Evolutionary conservation across 2,329 filamentous ascomycete species (phyloP).

Genomic region (Pseudogymnoascus sp.): DNA sequence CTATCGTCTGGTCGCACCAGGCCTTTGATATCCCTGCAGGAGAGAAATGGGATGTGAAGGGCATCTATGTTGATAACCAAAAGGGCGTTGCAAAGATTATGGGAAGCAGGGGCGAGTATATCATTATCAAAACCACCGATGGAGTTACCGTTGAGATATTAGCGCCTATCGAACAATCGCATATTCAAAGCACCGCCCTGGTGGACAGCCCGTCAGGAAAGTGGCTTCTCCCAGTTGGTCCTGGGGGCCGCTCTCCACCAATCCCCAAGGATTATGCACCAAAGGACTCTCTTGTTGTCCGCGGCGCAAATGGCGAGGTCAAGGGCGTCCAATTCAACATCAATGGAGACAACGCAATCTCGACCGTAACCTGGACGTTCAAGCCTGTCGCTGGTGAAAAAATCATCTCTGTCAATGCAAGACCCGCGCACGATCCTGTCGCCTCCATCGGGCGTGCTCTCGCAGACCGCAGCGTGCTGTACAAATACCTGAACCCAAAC

Average conservation of each 20-base stretch:
- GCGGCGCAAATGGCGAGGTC: conserved; percentile 41
- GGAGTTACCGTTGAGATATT: conserved; percentile 43
- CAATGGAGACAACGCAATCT: conserved; percentile 35
- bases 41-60: conserved; percentile 58
- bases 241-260: conserved; percentile 41
- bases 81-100: conserved; percentile 36
- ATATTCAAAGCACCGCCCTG: conserved; percentile 41
- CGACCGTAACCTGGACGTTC: conserved; percentile 65
- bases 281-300: conserved; percentile 48
- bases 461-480: conserved; percentile 84
- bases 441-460: conserved; percentile 93
- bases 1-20: conserved; percentile 67
- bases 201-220: conserved; percentile 46
- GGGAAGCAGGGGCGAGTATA: conserved; percentile 49
- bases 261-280: conserved; percentile 41
- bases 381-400: conserved; percentile 56
- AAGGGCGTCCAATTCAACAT: conserved; percentile 48
- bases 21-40: conserved; percentile 49
- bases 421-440: conserved; percentile 72
- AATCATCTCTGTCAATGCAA: conserved; percentile 60
- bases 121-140: conserved; percentile 46
- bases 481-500: conserved; percentile 95
- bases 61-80: conserved; percentile 54
- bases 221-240: conserved; percentile 47
- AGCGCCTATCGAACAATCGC: conserved; percentile 33